These are phyloP conservation scores for Purshia tridentata DNA, from an alignment of 306 rosid genomes.

Conservation along the genomic window DNA sequence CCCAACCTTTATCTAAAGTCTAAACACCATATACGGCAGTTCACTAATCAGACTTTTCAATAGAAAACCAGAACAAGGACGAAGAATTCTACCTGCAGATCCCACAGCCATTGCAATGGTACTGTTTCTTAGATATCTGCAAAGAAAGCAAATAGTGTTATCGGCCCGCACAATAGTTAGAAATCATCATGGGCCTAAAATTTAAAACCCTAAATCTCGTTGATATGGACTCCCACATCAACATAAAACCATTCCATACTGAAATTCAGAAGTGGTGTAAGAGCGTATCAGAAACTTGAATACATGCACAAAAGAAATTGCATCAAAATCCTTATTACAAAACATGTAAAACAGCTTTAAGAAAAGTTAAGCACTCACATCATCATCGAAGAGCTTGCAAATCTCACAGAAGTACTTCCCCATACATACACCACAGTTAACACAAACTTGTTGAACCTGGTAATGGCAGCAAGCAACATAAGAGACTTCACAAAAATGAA, in stretches of 20 bases:
- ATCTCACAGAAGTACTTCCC: conserved; percentile 73
- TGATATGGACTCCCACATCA: no score
- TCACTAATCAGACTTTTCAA: neutral
- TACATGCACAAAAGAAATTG: no score
- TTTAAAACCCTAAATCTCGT: no score
- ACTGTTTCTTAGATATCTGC: conserved; percentile 76
- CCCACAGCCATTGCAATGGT: conserved; percentile 85
- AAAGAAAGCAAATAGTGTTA: conserved; percentile 2
- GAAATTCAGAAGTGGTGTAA: neutral
- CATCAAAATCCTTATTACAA: neutral
- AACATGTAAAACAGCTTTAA: neutral
- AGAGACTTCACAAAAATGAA: neutral
- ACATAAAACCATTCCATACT: no score
- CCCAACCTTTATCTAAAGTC: no score
- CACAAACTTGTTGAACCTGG: conserved; percentile 78
- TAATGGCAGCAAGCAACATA: conserved; percentile 28
- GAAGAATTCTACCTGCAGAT: conserved; percentile 68
- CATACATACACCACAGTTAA: conserved; percentile 84
- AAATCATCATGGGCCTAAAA: neutral
- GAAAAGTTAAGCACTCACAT: conserved; percentile 46
- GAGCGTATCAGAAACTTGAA: neutral
- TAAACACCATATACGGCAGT: neutral
- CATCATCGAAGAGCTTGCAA: conserved; percentile 88
- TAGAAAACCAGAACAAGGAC: neutral
- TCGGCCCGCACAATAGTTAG: conserved; percentile 2